Base-by-base conservation (phyloP, 768 basidiomycete genomes). In the Floccularia luteovirens region DNA sequence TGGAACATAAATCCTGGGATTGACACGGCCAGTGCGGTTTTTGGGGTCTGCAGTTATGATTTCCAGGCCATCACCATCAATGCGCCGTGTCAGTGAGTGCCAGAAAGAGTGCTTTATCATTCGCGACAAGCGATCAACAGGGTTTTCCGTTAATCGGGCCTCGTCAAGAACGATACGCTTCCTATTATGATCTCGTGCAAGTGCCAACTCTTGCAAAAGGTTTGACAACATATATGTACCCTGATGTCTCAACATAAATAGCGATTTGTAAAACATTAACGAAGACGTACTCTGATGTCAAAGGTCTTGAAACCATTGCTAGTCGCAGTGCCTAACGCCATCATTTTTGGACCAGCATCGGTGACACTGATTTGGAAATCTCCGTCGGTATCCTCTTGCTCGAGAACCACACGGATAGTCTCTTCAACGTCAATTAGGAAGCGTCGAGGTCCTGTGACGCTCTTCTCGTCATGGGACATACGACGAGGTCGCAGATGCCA, bases 221-320 rank as follows among this genome's bases (percentile, higher is more conserved):
- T 97, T 98, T 10, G 94, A 97, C 33, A 99, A 71, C 94, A 97
- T 98, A 63, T 98, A 99, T n/a, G 87, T 97, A 30, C 96, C 94
- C 85, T 93, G 55, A n/a, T n/a, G n/a, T n/a, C n/a, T 19, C 39
- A 44, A 11, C 46, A 19, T 37, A 38, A 20, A 46, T 38, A 44
- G 12, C 16, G 38, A 20, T n/a, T 21, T 43, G 21, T 7, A 32
- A 21, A 11, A 33, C 37, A 33, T 21, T 11, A 28, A 22, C 36
- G 28, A 24, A 43, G 6, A 59, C 75, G 48, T 58, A 90, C 88
- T 32, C 94, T 74, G 46, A 98, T 90, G 62, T 99, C 94, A 59
- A 96, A 96, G 2, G 83, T 84, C 68, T 97, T 97, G 79, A 90
- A 93, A 13, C 93, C 94, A 61, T 99, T 99, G 61, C 89, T 91